These are phyloP conservation scores for Chlamydomonas schloesseri DNA, from an alignment of 139 green algal species.

Conservation along the genomic window DNA sequence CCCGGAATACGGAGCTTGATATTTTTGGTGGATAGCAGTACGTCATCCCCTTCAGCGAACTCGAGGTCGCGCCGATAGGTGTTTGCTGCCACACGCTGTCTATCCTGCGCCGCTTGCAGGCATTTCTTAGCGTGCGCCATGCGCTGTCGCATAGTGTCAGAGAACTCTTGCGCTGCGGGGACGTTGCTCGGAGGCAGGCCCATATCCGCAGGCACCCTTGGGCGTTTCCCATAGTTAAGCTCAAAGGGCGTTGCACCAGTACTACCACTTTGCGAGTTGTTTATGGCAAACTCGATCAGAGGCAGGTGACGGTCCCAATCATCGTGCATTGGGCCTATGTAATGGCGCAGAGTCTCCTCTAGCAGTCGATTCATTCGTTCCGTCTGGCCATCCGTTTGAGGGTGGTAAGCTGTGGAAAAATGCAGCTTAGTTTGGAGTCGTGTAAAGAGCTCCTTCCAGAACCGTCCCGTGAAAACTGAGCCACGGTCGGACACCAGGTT, in stretches of 20 bases:
- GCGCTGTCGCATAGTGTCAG: too few species aligned
- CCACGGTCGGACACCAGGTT: slow-evolving; percentile 55
- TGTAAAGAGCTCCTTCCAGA: slow-evolving; percentile 41
- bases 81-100: too few species aligned
- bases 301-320: slow-evolving; percentile 67
- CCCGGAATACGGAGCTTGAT: slow-evolving; percentile 35
- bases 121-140: too few species aligned
- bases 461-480: slow-evolving; percentile 46
- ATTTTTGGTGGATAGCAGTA: slow-evolving; percentile 49
- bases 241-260: too few species aligned
- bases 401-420: slow-evolving; percentile 26
- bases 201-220: too few species aligned
- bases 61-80: too few species aligned
- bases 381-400: slow-evolving; percentile 70
- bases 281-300: slow-evolving; percentile 69
- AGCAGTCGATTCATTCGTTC: slow-evolving; percentile 69
- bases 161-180: too few species aligned
- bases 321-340: slow-evolving; percentile 35
- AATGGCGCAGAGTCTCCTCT: slow-evolving; percentile 69
- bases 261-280: slow-evolving; percentile 53
- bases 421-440: background rate
- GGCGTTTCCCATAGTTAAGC: too few species aligned
- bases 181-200: too few species aligned
- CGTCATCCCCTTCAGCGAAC: slow-evolving; percentile 16
- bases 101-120: too few species aligned